phyloP scores from a whole-genome alignment of 2,329 filamentous ascomycete genomes.

The Colletotrichum australisinense region DNA sequence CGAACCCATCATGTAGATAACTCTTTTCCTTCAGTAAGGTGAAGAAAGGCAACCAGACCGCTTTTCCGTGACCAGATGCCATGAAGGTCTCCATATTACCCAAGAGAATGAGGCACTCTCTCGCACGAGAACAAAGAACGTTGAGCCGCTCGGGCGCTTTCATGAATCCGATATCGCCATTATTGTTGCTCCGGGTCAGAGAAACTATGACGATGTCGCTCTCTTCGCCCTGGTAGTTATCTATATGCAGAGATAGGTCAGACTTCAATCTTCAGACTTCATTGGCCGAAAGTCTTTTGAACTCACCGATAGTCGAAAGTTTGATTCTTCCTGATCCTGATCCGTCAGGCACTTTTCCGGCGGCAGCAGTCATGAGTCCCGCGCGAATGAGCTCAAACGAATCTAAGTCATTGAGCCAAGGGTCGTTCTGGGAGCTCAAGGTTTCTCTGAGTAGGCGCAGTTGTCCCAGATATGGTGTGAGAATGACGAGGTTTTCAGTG shows the following conservation, averaged over 20 bases:
- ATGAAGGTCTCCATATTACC: constrained; percentile 77
- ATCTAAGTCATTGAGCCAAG: constrained; percentile 76
- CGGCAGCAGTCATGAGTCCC: constrained; percentile 68
- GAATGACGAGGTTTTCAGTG: constrained; percentile 72
- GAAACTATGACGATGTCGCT: constrained; percentile 77
- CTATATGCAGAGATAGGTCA: constrained; percentile 47
- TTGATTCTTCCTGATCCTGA: constrained; percentile 62
- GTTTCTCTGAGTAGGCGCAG: constrained; percentile 66
- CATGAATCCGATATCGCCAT: constrained; percentile 78
- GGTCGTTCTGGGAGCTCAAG: constrained; percentile 69
- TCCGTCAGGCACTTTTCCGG: constrained; percentile 52
- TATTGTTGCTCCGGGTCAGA: constrained; percentile 73
- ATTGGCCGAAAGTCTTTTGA: background rate
- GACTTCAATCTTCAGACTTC: background rate
- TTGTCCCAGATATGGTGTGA: constrained; percentile 81
- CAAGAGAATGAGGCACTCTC: constrained; percentile 74
- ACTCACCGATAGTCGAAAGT: constrained; percentile 77
- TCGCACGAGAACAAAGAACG: constrained; percentile 75
- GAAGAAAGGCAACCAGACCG: constrained; percentile 70
- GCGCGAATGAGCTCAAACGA: constrained; percentile 70
- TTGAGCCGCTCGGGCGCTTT: constrained; percentile 73
- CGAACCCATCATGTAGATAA: constrained; percentile 70
- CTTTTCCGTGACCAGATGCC: constrained; percentile 65
- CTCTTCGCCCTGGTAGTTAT: constrained; percentile 85
- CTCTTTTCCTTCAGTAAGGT: constrained; percentile 61